Base-by-base conservation (phyloP, 345 rosid genomes). In the Erodium maritimum region DNA sequence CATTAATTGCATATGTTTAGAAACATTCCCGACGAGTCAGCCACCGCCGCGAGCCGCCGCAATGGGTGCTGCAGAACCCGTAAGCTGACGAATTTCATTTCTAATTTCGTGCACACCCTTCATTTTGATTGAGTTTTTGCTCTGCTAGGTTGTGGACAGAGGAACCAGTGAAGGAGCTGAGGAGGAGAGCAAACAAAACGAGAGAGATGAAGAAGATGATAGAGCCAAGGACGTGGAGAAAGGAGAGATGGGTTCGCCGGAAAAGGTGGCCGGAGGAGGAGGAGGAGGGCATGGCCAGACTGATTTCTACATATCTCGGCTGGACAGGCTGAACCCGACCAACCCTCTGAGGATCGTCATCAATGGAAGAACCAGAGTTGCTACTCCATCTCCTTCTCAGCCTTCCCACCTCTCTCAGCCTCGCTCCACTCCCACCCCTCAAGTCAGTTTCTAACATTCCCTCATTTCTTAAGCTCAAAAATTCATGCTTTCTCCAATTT, bases 371-470 rank as follows among this genome's bases (percentile, higher is more conserved):
- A 62, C 80, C 37, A 77, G 96, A 76, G 78, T 69, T 61, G 64
- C 79, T 0, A 52, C 70, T 46, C 65, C 74, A 19, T 9, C 74
- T 25, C 59, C 77, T 51, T 63, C 20, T 5, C 68, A 52, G 14
- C 71, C 76, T 48, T 59, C 68, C 18, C 52, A 17, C 51, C 60
- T 54, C 45, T 73, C 75, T 34, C 83, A 77, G 58, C 74, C 96
- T 73, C 93, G 95, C 34, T 84, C 95, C 59, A 79, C 83, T 1
- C 96, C 88, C 25, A 82, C 93, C 62, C 81, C 89, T 50, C 91
- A 83, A 68, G 99, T 89, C 78, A 69, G 79, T 57, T 52, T 19
- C 18, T 34, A 5, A n/a, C 25, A 4, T 4, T 24, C 53, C 23
- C n/a, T n/a, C n/a, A n/a, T n/a, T n/a, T n/a, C n/a, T n/a, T n/a